Evolutionary conservation across 129 eudicot species (phyloP), one percentile per base, ranked within the genome.

Genomic region (Escallonia rubra): DNA sequence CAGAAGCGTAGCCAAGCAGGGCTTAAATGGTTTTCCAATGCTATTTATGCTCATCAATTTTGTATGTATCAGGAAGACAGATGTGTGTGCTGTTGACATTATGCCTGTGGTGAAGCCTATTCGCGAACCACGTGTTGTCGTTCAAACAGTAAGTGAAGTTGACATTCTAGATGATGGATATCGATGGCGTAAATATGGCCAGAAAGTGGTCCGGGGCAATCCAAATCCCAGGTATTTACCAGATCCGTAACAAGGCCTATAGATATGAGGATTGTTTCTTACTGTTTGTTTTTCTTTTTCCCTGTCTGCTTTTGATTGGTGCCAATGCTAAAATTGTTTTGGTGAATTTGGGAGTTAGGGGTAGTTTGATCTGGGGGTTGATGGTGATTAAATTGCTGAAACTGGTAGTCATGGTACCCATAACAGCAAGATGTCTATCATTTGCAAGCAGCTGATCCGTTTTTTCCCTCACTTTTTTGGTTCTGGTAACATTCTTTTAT

Each of bases 151-250:
- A 59, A 93, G 98, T 57, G 98, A 93, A 78, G 96, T 93, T 69
- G 98, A 93, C 77, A 86, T 93, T 74, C 82, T 93, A 67, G 96
- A 93, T 81, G 98, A 93, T 84, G 98, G 98, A 55, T 93, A 93
- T 63, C 80, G 96, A 53, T 93, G 98, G 96, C 92, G 96, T 66
- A 93, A 93, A 65, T 93, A 93, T 82, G 98, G 98, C 52, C 98
- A 93, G 80, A 93, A 93, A 80, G 98, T 93, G 51, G 98, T 93
- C 67, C 81, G 98, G 56, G 98, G 98, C 56, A 93, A 93, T 73
- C 96, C 98, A 13, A 93, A 93, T 81, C 98, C 98, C 51, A 93
- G 98, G 98, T 89, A 78, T 72, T 78, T 77, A 65, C 72, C 42
- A 43, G 12, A 44, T 65, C 65, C 46, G 43, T 43, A n/a, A 48